Base-by-base conservation (phyloP, 768 basidiomycete species). In the Lentinula guzmanii region DNA sequence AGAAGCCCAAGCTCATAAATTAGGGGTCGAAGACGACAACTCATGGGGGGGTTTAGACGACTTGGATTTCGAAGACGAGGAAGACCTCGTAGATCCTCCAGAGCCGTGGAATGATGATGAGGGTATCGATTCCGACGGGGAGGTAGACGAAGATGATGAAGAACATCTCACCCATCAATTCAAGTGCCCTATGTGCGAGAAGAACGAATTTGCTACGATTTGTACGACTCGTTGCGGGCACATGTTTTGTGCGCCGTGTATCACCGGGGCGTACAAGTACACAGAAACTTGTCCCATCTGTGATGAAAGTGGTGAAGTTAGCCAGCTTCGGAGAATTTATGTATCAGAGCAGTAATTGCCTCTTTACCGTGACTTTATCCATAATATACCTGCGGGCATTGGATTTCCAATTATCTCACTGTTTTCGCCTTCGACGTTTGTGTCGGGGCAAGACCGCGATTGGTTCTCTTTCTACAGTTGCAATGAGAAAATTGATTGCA, bases 161-260 rank as follows among this genome's bases (percentile, higher is more conserved):
- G 58, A 52, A n/a, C 39, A 52, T 1, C n/a, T 60, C n/a, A 34
- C 51, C 28, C 34, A 42, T 11, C 34, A 52, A 9, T 60, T 60
- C 37, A 16, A 10, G 16, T 60, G 59, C 41, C 59, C 59, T 1
- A 60, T 60, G 59, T 60, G 59, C 51, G 18, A 52, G 7, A 33
- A 60, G 39, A 31, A 31, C 2, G 35, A 60, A 2, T 43, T 13
- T 35, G 45, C 8, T 3, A 16, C 51, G 37, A 43, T 60, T 15
- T 60, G 50, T 31, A 60, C 59, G 2, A 60, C 59, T 28, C 48
- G 8, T 8, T 60, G 59, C 16, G 59, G 59, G 15, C 59, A 60
- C 13, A 16, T 60, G 21, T 60, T 60, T 13, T 60, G 59, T 52
- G 59, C 59, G 8, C 59, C 48, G 9, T 60, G 59, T 42, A 60